These are phyloP conservation scores for Aspergillus bridgeri DNA, from an alignment of 495 filamentous ascomycete genomes.

Conservation along the genomic window DNA sequence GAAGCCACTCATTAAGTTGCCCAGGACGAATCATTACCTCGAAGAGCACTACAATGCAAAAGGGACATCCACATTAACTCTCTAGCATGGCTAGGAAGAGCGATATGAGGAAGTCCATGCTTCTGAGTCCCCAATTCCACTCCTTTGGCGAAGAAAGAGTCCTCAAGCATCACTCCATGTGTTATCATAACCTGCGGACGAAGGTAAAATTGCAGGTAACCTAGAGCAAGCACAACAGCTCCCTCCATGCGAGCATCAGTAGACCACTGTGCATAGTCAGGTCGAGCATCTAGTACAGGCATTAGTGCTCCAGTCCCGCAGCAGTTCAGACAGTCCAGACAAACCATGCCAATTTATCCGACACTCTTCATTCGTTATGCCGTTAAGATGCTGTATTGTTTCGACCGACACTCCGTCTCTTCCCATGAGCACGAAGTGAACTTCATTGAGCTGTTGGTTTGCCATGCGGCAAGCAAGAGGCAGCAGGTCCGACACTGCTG, in stretches of 20 bases:
- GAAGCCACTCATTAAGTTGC: background rate
- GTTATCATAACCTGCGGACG: conserved; percentile 51
- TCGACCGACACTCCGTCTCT: conserved; percentile 51
- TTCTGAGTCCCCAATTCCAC: conserved; percentile 43
- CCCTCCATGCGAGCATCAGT: conserved; percentile 49
- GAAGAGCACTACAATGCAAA: conserved; percentile 67
- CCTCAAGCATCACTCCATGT: conserved; percentile 41
- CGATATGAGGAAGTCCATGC: conserved; percentile 54
- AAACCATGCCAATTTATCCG: conserved; percentile 54
- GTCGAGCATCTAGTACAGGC: conserved; percentile 42
- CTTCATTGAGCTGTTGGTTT: conserved; percentile 37
- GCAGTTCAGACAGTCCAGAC: background rate
- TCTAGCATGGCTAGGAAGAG: conserved; percentile 59
- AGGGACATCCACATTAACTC: conserved; percentile 72
- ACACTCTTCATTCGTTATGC: conserved; percentile 41
- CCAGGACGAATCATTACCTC: conserved; percentile 42
- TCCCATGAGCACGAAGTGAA: conserved; percentile 55
- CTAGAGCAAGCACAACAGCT: conserved; percentile 39
- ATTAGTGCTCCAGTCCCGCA: background rate
- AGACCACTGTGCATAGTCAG: conserved; percentile 46
- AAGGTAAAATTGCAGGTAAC: conserved; percentile 44
- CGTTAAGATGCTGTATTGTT: conserved; percentile 49
- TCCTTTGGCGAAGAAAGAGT: conserved; percentile 51
- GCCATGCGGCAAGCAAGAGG: conserved; percentile 56
- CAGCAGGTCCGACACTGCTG: conserved; percentile 48